Evolutionary conservation across 208 protist genomes (phyloP), one percentile per base, ranked within the genome.

Genomic region (Trypanosoma melophagium): DNA sequence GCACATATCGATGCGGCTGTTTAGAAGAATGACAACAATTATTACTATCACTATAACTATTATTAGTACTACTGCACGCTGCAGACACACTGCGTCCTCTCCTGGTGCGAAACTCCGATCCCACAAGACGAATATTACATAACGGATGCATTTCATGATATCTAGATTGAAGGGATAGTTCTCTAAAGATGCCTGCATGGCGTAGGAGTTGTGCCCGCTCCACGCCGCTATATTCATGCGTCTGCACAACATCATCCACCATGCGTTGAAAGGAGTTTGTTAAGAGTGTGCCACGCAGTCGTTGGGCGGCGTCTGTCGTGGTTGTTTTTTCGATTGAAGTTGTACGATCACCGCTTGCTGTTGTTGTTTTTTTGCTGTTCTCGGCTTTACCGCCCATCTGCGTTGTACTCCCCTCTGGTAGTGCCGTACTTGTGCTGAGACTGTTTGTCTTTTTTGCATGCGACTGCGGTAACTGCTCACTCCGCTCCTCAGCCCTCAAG

Each of bases 141-240:
- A 73, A 22, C 19, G 68, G 68, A 24, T 73, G 68, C 68, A 73
- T 73, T 45, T 73, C 68, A 47, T 73, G 35, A 24, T 66, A 73
- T 17, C 68, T 47, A 38, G 68, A 73, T 51, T 66, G 68, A n/a
- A 73, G 31, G 8, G 58, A 41, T 41, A 73, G 60, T 38, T 73
- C 68, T 19, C 58, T 17, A 58, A 73, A 73, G 8, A 73, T 66
- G 19, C 42, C 10, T 38, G 51, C 68, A 19, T 73, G 68, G 24
- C 68, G 58, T 17, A 59, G 8, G 8, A 73, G n/a, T 21, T 31
- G 24, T 24, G 42, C 40, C 12, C 25, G 58, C 24, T 66, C 68
- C 13, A 44, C 51, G 10, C 16, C 28, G 25, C 40, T 35, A 44
- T 66, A 66, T 16, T 22, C 22, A 28, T 66, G 49, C 25, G 9